Conservation (phyloP, 2,329 filamentous ascomycete genomes). For the Epichloe scottii region DNA sequence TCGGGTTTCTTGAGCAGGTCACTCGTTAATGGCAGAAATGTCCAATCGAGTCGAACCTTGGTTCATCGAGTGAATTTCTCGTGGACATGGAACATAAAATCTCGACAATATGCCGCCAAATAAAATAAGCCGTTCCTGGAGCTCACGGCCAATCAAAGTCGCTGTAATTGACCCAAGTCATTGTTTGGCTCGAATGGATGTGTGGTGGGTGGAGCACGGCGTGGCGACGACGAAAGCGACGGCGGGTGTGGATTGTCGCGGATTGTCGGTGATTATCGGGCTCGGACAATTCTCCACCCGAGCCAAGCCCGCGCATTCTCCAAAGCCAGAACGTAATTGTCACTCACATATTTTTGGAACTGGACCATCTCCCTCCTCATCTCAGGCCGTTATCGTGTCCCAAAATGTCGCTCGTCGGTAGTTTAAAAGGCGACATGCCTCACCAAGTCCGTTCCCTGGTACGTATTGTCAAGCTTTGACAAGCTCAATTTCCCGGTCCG, state of each 20-base stretch:
- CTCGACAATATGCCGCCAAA: too few species aligned
- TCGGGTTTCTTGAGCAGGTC: too few species aligned
- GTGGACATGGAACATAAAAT: too few species aligned
- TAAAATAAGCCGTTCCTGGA: too few species aligned
- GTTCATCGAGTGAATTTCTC: too few species aligned
- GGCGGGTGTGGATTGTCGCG: background rate
- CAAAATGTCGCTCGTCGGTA: conserved; percentile 25
- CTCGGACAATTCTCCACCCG: conserved; percentile 9
- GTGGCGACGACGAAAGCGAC: too few species aligned
- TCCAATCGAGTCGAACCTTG: too few species aligned
- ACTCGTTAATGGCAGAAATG: too few species aligned
- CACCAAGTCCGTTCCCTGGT: conserved; percentile 46
- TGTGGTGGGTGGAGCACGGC: too few species aligned
- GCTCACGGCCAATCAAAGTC: too few species aligned
- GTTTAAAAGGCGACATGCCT: conserved; percentile 39
- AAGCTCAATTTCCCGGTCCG: background rate
- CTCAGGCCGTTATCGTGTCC: background rate
- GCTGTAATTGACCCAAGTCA: too few species aligned
- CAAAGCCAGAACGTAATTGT: background rate
- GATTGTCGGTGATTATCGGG: conserved; percentile 4
- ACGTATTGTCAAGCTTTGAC: conserved; percentile 15
- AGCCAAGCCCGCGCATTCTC: background rate
- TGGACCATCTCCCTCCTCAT: background rate
- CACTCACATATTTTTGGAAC: background rate
- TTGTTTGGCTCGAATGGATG: too few species aligned